Evolutionary conservation across 352 stramenopile genomes (phyloP).

Genomic region (Pythium folliculosum): DNA sequence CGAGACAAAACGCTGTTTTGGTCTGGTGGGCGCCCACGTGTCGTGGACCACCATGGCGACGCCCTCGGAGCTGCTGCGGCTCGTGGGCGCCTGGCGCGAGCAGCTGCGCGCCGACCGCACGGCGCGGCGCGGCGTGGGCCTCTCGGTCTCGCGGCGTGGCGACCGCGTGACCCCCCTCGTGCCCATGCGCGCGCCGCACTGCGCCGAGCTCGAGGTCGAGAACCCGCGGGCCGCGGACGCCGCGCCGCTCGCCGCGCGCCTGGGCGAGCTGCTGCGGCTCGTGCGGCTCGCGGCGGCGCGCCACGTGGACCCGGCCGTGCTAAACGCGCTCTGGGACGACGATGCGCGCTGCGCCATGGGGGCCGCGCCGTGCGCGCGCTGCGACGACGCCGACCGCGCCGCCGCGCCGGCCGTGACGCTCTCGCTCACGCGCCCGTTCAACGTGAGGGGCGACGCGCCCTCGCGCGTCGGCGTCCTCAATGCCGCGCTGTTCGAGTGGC

Average conservation of each 20-base stretch:
- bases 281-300: slow-evolving; percentile 13
- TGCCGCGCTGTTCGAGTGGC: slow-evolving; percentile 15
- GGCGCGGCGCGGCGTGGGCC: not conserved
- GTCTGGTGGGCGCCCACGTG: slow-evolving; percentile 75
- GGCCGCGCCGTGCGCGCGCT: slow-evolving; percentile 15
- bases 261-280: slow-evolving; percentile 23
- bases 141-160: not conserved
- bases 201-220: slow-evolving; percentile 13
- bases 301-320: slow-evolving; percentile 15
- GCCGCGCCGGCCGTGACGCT: slow-evolving; percentile 1
- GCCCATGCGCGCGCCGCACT: slow-evolving; percentile 6
- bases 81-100: not conserved
- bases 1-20: too few relatives aligned
- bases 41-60: not conserved
- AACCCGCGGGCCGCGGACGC: slow-evolving; percentile 3
- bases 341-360: slow-evolving; percentile 18
- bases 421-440: not conserved
- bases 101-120: not conserved
- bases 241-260: not conserved
- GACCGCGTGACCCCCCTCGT: not conserved
- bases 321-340: slow-evolving; percentile 18
- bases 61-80: not conserved
- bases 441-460: not conserved
- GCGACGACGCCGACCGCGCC: slow-evolving; percentile 2
- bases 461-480: slow-evolving; percentile 9